Conservation (phyloP, 805 yeast species). For the Cyberlindnera saturnus region DNA sequence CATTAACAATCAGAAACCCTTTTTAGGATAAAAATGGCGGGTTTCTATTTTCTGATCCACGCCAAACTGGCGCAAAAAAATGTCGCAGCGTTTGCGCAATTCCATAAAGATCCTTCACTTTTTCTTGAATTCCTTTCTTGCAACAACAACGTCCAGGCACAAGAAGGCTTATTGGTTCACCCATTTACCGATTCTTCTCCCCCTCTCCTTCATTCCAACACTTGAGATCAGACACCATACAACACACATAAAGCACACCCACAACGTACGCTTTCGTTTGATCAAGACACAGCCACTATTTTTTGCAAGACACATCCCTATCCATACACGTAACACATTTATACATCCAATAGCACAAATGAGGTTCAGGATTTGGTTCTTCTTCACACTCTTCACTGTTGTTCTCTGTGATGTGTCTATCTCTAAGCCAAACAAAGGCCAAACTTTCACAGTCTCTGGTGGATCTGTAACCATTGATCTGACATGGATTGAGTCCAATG, state of each 20-base stretch:
- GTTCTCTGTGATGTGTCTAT: constrained; percentile 23
- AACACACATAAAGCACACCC: background rate
- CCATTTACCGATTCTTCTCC: too few relatives aligned
- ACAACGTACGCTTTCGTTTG: background rate
- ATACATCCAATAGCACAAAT: background rate
- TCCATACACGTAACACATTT: background rate
- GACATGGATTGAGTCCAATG: constrained; percentile 53
- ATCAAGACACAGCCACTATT: background rate
- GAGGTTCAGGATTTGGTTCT: background rate
- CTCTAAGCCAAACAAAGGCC: constrained; percentile 20
- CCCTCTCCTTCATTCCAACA: too few relatives aligned
- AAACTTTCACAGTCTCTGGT: constrained; percentile 15
- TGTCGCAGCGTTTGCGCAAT: too few relatives aligned
- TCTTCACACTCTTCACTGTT: background rate
- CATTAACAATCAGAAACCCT: too few relatives aligned
- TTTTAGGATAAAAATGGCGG: too few relatives aligned
- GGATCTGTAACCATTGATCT: constrained; percentile 26
- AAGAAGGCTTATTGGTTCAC: too few relatives aligned
- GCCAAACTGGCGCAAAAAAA: too few relatives aligned
- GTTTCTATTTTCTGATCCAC: too few relatives aligned
- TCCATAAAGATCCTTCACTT: too few relatives aligned
- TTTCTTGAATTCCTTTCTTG: too few relatives aligned
- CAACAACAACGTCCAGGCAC: too few relatives aligned
- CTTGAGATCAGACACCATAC: too few relatives aligned
- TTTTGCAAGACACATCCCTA: background rate